Evolutionary conservation across 2,329 filamentous ascomycete genomes (phyloP).

Genomic region (Leptographium procerum): DNA sequence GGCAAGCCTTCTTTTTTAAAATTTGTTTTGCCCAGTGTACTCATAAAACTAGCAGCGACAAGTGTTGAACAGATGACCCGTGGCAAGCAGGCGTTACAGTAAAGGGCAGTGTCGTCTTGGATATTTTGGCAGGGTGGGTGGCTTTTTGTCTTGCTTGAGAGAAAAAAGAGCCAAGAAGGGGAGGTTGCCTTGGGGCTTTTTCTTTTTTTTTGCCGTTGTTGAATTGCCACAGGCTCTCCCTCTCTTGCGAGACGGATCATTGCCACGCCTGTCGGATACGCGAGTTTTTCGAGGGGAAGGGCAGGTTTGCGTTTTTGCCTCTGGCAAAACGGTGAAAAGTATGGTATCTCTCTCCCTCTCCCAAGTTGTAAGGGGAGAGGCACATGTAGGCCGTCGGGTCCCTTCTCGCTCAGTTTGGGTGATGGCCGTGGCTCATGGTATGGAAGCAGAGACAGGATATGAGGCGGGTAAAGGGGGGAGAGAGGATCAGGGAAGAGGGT

Average conservation of each 20-base stretch:
- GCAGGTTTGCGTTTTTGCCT: neutral
- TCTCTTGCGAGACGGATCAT: neutral
- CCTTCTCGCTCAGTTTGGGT: neutral
- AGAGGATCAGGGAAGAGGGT: neutral
- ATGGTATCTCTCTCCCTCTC: too few relatives aligned
- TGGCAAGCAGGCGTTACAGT: neutral
- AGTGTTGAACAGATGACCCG: neutral
- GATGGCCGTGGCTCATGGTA: neutral
- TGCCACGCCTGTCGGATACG: neutral
- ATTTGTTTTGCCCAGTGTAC: neutral
- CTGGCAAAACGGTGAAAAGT: neutral
- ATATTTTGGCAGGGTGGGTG: neutral
- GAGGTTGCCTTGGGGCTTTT: neutral
- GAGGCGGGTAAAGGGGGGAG: neutral
- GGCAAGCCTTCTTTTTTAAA: too few relatives aligned
- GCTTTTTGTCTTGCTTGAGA: neutral
- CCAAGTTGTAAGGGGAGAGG: neutral
- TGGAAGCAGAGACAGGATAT: neutral
- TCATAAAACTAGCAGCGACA: neutral
- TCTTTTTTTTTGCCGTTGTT: too few relatives aligned
- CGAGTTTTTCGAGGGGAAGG: neutral
- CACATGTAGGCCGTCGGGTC: neutral
- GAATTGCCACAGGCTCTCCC: neutral
- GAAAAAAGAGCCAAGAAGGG: too few relatives aligned
- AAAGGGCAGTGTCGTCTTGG: conserved; percentile 1